Evolutionary conservation across 2,329 filamentous ascomycete genomes (phyloP).

Genomic region (Colletotrichum sublineola): DNA sequence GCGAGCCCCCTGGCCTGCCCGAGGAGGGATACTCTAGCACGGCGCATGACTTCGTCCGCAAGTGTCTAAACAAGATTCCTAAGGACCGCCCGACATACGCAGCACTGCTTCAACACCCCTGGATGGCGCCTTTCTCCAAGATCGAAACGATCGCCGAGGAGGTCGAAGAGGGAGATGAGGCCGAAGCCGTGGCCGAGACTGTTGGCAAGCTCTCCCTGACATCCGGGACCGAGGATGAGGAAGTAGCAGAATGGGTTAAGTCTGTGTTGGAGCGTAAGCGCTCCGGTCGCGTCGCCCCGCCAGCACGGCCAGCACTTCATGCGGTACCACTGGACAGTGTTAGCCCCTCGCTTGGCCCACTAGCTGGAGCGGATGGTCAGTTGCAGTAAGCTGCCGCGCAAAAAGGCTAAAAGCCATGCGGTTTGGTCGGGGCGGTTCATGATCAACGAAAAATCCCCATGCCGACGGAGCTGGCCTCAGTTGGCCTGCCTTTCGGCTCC

Average conservation of each 20-base stretch:
- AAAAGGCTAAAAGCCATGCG: slow-evolving; percentile 37
- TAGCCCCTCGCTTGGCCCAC: slow-evolving; percentile 63
- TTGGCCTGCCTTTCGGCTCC: slow-evolving; percentile 27
- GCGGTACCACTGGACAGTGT: slow-evolving; percentile 86
- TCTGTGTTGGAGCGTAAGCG: slow-evolving; percentile 76
- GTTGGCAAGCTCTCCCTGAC: slow-evolving; percentile 60
- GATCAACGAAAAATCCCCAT: slow-evolving; percentile 22
- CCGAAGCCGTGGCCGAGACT: slow-evolving; percentile 58
- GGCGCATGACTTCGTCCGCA: slow-evolving; percentile 87
- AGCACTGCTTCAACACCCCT: slow-evolving; percentile 89
- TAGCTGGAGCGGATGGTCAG: slow-evolving; percentile 20
- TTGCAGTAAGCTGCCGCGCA: slow-evolving; percentile 8
- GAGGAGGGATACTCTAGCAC: slow-evolving; percentile 81
- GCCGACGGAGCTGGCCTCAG: slow-evolving; percentile 41
- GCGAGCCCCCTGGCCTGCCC: slow-evolving; percentile 92
- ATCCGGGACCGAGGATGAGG: slow-evolving; percentile 72
- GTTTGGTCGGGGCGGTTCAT: slow-evolving; percentile 30
- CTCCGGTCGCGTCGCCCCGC: slow-evolving; percentile 65
- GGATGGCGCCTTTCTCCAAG: slow-evolving; percentile 82
- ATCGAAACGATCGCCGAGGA: slow-evolving; percentile 81
- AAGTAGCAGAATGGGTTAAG: slow-evolving; percentile 89
- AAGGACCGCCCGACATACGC: slow-evolving; percentile 94
- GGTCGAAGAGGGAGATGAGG: slow-evolving; percentile 72
- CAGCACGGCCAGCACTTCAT: slow-evolving; percentile 84
- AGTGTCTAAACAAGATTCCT: slow-evolving; percentile 93